Percentiles rank a stretch among this genome's conserved stretches.
These are phyloP conservation scores for Lachnellula subtilissima DNA, from an alignment of 2,329 filamentous ascomycete genomes.

Conservation along the genomic window DNA sequence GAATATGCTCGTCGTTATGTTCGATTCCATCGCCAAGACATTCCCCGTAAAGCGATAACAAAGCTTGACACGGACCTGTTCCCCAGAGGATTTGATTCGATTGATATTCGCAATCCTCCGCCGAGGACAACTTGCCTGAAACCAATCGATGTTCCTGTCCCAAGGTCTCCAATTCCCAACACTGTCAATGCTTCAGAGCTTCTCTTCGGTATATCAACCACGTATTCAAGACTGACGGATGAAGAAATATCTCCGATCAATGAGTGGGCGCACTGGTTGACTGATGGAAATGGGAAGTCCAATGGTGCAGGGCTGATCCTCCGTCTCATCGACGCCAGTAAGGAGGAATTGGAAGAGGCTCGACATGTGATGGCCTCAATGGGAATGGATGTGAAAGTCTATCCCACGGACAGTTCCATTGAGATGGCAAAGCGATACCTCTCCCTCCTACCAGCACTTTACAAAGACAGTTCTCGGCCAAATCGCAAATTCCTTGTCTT, in stretches of 20 bases:
- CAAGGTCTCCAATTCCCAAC: conserved; percentile 45
- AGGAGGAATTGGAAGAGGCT: conserved; percentile 47
- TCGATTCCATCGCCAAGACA: conserved; percentile 45
- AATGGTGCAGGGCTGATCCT: conserved; percentile 54
- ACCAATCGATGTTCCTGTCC: conserved; percentile 47
- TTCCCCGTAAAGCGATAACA: conserved; percentile 48
- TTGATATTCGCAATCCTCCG: conserved; percentile 42
- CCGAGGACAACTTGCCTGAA: conserved; percentile 41
- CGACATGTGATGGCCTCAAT: conserved; percentile 41
- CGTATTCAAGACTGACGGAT: conserved; percentile 50
- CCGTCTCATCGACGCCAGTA: conserved; percentile 48
- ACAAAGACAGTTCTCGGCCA: conserved; percentile 44
- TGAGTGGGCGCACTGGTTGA: conserved; percentile 58
- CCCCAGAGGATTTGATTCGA: conserved; percentile 41
- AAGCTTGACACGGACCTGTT: conserved; percentile 44
- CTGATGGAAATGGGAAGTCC: conserved; percentile 49
- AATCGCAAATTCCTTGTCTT: conserved; percentile 38
- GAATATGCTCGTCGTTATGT: conserved; percentile 54
- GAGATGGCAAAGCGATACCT: conserved; percentile 57
- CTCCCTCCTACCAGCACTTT: conserved; percentile 49
- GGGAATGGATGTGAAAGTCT: conserved; percentile 55
- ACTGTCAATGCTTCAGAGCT: conserved; percentile 52
- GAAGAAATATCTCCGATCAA: conserved; percentile 48
- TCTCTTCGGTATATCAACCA: conserved; percentile 56
- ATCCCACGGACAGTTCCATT: conserved; percentile 46